A percentile compares a stretch with the other conserved stretches of the same genome.
These are phyloP conservation scores for Notholithocarpus densiflorus DNA, from an alignment of 306 rosid genomes.

Conservation along the genomic window DNA sequence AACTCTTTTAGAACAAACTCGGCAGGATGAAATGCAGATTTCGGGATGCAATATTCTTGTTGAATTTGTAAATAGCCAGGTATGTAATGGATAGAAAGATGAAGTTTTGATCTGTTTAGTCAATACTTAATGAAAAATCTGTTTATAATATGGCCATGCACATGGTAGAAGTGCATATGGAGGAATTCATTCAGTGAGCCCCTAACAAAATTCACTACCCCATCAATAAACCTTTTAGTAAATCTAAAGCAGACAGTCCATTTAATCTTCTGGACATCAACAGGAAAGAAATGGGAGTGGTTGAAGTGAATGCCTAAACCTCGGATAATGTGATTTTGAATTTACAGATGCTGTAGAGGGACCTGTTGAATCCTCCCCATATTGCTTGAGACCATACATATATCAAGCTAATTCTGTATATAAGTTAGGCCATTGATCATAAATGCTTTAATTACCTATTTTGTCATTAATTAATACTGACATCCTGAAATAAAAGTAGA, in stretches of 20 bases:
- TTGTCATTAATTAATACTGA: constrained; percentile 38
- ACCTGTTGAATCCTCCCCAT: background rate
- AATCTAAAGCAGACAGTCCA: background rate
- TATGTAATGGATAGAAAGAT: constrained; percentile 34
- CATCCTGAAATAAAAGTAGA: constrained; percentile 53
- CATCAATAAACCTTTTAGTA: background rate
- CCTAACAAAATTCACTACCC: constrained; percentile 6
- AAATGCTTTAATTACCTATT: background rate
- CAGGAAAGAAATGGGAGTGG: constrained; percentile 13
- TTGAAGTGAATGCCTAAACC: constrained; percentile 1
- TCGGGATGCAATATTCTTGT: constrained; percentile 71
- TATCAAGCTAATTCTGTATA: constrained; percentile 9
- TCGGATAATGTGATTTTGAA: background rate
- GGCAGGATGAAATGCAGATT: constrained; percentile 65
- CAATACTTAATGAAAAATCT: background rate
- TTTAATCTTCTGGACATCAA: constrained; percentile 16
- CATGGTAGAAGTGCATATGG: constrained; percentile 21
- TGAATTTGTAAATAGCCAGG: constrained; percentile 76
- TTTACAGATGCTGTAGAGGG: background rate
- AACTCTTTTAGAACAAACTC: constrained; percentile 79
- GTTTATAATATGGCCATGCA: constrained; percentile 12
- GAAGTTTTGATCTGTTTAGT: constrained; percentile 20
- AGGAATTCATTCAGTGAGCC: background rate
- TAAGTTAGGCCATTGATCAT: background rate
- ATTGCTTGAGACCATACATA: background rate